These are phyloP conservation scores for Adansonia rubrostipa DNA, from an alignment of 441 rosid species.

Conservation along the genomic window DNA sequence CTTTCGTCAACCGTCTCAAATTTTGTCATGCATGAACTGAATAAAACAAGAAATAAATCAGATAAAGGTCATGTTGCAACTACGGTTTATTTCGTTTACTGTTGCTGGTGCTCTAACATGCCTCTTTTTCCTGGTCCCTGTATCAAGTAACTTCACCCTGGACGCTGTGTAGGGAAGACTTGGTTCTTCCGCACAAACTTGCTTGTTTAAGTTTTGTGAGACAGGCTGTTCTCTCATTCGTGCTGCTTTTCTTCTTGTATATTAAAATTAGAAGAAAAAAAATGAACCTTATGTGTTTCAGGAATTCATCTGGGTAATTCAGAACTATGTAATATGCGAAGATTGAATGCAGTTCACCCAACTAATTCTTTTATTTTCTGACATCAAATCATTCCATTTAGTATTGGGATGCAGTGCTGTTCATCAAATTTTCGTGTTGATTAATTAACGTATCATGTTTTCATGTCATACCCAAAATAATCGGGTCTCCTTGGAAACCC, in stretches of 20 bases:
- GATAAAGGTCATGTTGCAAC: not conserved
- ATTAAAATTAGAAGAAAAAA: not conserved
- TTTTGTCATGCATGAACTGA: no score
- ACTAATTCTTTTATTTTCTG: no score
- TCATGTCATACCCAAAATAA: no score
- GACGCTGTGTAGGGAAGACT: not conserved
- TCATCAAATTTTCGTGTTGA: no score
- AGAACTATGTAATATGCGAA: no score
- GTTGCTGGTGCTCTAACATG: not conserved
- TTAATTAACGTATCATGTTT: no score
- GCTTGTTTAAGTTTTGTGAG: not conserved
- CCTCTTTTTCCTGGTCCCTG: not conserved
- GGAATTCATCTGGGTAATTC: no score
- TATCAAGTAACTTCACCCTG: not conserved
- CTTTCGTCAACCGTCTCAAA: not conserved
- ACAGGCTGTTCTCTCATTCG: not conserved
- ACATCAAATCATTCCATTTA: no score
- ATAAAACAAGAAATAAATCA: no score
- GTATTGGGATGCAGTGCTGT: no score
- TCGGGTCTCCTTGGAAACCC: no score
- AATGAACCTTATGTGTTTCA: not conserved
- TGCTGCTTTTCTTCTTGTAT: not conserved
- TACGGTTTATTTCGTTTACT: not conserved
- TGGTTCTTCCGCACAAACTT: not conserved
- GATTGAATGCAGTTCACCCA: no score